phyloP scores from a whole-genome alignment of 2,329 filamentous ascomycete species.

The Apiospora marii region DNA sequence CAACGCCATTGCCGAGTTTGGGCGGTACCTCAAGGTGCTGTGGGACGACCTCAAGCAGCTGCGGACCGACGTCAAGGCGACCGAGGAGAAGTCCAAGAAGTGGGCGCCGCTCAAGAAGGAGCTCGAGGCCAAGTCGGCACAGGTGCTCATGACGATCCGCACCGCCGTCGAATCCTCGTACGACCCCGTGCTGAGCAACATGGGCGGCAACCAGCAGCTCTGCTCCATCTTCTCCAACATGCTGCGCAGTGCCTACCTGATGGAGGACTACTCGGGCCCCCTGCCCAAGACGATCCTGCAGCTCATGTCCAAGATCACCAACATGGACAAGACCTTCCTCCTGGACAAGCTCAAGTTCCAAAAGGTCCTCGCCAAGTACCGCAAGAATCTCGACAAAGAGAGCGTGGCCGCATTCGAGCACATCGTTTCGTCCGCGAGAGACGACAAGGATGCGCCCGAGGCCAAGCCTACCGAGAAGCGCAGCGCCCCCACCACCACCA shows the following conservation, averaged over 20 bases:
- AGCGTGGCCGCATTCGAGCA: constrained; percentile 54
- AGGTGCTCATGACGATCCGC: constrained; percentile 60
- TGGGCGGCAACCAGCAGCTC: constrained; percentile 65
- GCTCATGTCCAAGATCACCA: constrained; percentile 68
- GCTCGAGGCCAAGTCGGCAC: constrained; percentile 54
- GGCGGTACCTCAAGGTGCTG: constrained; percentile 57
- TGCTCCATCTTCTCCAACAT: constrained; percentile 62
- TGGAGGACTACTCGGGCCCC: constrained; percentile 59
- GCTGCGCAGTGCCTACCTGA: constrained; percentile 62
- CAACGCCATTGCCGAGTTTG: constrained; percentile 58
- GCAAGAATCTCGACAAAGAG: constrained; percentile 68
- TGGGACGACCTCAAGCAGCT: constrained; percentile 56
- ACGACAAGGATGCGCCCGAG: constrained; percentile 37
- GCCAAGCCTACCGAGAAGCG: constrained; percentile 26
- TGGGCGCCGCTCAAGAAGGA: constrained; percentile 38
- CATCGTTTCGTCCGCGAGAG: constrained; percentile 43
- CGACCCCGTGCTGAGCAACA: constrained; percentile 62
- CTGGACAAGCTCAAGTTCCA: constrained; percentile 72
- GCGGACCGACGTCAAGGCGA: constrained; percentile 49
- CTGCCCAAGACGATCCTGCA: constrained; percentile 64
- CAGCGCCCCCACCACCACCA: not conserved
- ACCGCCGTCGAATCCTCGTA: constrained; percentile 63
- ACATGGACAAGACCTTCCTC: constrained; percentile 64
- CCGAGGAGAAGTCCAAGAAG: constrained; percentile 51
- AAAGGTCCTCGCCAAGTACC: constrained; percentile 70